Percentiles rank a stretch among this genome's conserved stretches.
Evolutionary conservation across 2,329 filamentous ascomycete genomes (phyloP).

Genomic region (Claviceps sp.): DNA sequence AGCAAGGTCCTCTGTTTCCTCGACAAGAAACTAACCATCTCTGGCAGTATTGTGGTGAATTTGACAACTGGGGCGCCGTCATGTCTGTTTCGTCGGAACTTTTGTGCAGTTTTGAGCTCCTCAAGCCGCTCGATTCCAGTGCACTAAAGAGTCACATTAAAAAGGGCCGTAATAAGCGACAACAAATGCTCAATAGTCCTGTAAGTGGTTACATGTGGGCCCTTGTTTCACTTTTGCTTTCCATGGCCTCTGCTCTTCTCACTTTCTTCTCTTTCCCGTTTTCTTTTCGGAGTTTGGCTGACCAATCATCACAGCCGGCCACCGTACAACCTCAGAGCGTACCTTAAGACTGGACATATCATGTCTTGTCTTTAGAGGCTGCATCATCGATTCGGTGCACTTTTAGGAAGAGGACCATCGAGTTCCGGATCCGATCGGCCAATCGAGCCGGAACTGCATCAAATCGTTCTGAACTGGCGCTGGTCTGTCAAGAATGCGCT

Average conservation of each 20-base stretch:
- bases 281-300: neutral
- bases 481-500: neutral
- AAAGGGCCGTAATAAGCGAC: constrained; percentile 87
- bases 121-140: constrained; percentile 92
- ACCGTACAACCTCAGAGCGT: constrained; percentile 41
- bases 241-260: neutral
- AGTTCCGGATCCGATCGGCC: neutral
- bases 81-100: constrained; percentile 95
- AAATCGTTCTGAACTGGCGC: neutral
- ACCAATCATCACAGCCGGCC: constrained; percentile 29
- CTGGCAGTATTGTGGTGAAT: constrained; percentile 84
- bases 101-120: constrained; percentile 89
- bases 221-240: neutral
- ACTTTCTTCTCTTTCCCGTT: neutral
- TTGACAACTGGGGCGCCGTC: constrained; percentile 97
- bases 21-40: neutral
- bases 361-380: neutral
- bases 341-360: neutral
- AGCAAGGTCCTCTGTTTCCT: neutral
- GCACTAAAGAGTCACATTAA: constrained; percentile 98
- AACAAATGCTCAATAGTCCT: constrained; percentile 91
- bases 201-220: constrained; percentile 41
- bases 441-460: neutral
- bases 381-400: neutral
- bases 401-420: neutral